Evolutionary conservation across 2,329 filamentous ascomycete species (phyloP).

Genomic region (Nannizzia gypsea): DNA sequence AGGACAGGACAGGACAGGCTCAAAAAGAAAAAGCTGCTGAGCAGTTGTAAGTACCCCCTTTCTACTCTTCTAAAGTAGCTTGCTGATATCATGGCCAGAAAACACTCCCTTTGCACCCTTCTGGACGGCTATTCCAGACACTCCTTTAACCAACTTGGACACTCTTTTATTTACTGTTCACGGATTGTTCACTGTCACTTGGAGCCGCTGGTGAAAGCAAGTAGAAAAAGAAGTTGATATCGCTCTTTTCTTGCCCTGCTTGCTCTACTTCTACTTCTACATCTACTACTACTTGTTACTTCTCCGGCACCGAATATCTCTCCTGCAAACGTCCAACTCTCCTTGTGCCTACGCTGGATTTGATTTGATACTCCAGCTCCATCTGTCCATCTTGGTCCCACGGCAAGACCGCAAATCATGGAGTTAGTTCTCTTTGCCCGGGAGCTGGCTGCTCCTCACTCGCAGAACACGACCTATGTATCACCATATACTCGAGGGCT

Average conservation of each 20-base stretch:
- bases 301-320: not conserved
- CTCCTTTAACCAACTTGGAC: not conserved
- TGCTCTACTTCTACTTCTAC: no score
- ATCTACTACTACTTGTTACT: not conserved
- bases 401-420: not conserved
- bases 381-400: no score
- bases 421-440: constrained; percentile 2
- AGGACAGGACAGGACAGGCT: no score
- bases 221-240: not conserved
- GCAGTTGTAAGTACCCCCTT: not conserved
- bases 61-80: not conserved
- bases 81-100: not conserved
- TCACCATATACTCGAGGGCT: constrained; percentile 32
- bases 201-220: not conserved
- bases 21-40: not conserved
- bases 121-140: not conserved
- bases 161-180: not conserved
- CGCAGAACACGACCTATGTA: constrained; percentile 28
- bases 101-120: not conserved
- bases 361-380: not conserved
- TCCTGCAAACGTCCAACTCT: not conserved
- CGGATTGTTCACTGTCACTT: not conserved
- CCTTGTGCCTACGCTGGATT: not conserved
- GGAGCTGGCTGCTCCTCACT: not conserved
- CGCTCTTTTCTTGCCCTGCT: not conserved